These are phyloP conservation scores for Plasmodium vivax DNA, from an alignment of 169 alveolate genomes.

Conservation along the genomic window DNA sequence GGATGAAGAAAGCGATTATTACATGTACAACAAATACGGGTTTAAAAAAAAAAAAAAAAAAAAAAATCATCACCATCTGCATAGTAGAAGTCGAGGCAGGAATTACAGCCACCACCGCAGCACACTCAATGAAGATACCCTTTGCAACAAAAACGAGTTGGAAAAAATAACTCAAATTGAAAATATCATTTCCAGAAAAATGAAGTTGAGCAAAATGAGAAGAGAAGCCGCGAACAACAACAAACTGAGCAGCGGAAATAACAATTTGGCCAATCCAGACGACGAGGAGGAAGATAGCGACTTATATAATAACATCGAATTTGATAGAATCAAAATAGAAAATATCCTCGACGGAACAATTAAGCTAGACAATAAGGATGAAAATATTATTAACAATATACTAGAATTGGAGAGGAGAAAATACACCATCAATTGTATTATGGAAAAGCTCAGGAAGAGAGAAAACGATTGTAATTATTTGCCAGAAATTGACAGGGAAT, in stretches of 20 bases:
- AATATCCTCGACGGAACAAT: slow-evolving; percentile 27
- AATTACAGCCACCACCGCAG: neutral
- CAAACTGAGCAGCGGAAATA: neutral
- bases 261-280: neutral
- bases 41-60: neutral
- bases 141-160: slow-evolving; percentile 32
- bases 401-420: slow-evolving; percentile 67
- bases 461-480: slow-evolving; percentile 1
- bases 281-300: slow-evolving; percentile 17
- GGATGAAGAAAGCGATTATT: neutral
- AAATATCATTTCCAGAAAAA: slow-evolving; percentile 48
- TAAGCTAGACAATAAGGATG: slow-evolving; percentile 41
- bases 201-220: slow-evolving; percentile 7
- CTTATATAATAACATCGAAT: slow-evolving; percentile 15
- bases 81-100: neutral
- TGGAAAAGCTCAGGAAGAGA: slow-evolving; percentile 36
- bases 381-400: slow-evolving; percentile 35
- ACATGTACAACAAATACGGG: slow-evolving; percentile 3
- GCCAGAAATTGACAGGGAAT: neutral
- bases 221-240: neutral
- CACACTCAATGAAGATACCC: neutral
- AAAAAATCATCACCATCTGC: neutral
- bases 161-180: slow-evolving; percentile 54
- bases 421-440: slow-evolving; percentile 61
- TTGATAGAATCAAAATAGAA: slow-evolving; percentile 7